These are phyloP conservation scores for Penicillium sp. DNA, from an alignment of 2,329 filamentous ascomycete species.

Conservation along the genomic window DNA sequence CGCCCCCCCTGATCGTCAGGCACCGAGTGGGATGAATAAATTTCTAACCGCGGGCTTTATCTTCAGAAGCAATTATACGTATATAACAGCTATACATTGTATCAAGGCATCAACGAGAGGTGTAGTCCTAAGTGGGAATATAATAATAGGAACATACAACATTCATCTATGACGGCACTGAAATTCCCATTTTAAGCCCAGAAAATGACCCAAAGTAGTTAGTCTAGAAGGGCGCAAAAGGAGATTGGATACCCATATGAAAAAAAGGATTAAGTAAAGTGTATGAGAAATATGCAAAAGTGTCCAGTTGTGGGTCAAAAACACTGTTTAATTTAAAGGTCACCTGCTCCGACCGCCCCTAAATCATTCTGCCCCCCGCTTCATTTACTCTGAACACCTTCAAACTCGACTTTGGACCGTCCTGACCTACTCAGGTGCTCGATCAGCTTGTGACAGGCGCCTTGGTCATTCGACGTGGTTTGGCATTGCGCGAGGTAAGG, in stretches of 20 bases:
- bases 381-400: background rate
- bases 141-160: background rate
- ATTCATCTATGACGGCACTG: background rate
- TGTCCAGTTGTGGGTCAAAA: background rate
- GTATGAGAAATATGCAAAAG: background rate
- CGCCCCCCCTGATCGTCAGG: conserved; percentile 13
- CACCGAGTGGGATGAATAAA: background rate
- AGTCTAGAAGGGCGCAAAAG: background rate
- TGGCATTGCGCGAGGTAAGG: background rate
- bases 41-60: background rate
- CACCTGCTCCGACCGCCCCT: conserved; percentile 8
- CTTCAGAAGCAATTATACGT: too few species aligned
- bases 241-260: background rate
- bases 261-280: background rate
- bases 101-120: background rate
- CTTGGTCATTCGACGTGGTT: background rate
- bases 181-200: background rate
- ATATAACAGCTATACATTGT: background rate
- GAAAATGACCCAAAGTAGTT: background rate
- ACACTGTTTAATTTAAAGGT: conserved; percentile 4
- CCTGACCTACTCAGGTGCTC: background rate
- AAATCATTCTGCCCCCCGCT: conserved; percentile 5
- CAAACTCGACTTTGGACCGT: background rate
- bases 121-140: background rate
- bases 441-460: background rate